These are phyloP conservation scores for Ustilago cynodontis DNA, from an alignment of 1,284 basidiomycete genomes.

Conservation along the genomic window DNA sequence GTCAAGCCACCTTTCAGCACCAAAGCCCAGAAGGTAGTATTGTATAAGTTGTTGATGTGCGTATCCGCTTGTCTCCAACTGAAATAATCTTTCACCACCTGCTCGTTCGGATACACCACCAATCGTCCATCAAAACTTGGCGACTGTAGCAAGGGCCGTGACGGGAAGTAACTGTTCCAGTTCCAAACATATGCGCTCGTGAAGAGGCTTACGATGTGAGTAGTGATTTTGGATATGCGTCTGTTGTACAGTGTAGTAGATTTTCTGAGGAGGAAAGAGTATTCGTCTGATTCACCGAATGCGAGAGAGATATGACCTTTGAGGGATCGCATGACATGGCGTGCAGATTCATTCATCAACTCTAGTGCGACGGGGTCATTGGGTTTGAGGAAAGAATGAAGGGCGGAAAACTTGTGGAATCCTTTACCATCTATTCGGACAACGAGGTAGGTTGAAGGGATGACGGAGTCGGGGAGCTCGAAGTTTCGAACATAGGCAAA, in stretches of 20 bases:
- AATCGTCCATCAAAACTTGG: conserved; percentile 90
- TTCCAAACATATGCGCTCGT: conserved; percentile 90
- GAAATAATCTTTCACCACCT: conserved; percentile 89
- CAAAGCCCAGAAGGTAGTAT: conserved; percentile 94
- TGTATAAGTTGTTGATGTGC: conserved; percentile 98
- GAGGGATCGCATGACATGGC: conserved; percentile 77
- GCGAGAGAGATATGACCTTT: conserved; percentile 71
- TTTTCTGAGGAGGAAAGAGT: conserved; percentile 88
- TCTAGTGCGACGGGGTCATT: conserved; percentile 88
- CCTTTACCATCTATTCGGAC: conserved; percentile 92
- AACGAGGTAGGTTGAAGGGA: conserved; percentile 87
- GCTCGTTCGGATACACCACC: conserved; percentile 82
- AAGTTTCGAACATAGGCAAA: conserved; percentile 91
- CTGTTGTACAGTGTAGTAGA: conserved; percentile 84
- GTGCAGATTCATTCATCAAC: conserved; percentile 93
- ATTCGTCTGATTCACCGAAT: conserved; percentile 98
- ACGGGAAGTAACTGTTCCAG: conserved; percentile 84
- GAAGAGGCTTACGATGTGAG: conserved; percentile 89
- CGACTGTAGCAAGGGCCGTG: conserved; percentile 78
- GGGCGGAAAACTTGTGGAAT: conserved; percentile 93
- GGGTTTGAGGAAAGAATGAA: conserved; percentile 86
- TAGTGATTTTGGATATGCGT: conserved; percentile 84
- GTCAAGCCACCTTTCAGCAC: conserved; percentile 82
- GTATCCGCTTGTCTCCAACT: conserved; percentile 96
- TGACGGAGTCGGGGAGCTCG: conserved; percentile 86